Conservation (phyloP, 1,139 yeast species). For the Hyphopichia pseudoburtonii region DNA sequence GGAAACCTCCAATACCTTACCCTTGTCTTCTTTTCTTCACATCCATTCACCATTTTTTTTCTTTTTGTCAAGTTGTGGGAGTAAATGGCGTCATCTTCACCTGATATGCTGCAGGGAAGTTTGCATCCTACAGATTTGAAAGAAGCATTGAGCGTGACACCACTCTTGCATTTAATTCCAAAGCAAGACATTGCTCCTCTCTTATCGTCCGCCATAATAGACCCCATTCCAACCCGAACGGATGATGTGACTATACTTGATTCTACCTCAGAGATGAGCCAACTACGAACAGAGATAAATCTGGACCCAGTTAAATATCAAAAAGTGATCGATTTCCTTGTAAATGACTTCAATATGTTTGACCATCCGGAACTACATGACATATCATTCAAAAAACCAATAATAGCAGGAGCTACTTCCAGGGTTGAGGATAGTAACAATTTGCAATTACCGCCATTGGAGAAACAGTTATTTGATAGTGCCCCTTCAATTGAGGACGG, state of each 20-base stretch:
- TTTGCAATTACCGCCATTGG: slow-evolving; percentile 9
- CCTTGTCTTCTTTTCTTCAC: not conserved
- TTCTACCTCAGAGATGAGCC: slow-evolving; percentile 1
- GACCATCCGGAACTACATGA: slow-evolving; percentile 16
- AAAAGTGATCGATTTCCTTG: slow-evolving; percentile 14
- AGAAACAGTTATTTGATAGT: slow-evolving; percentile 8
- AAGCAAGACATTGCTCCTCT: slow-evolving; percentile 27
- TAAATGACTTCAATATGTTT: slow-evolving; percentile 17
- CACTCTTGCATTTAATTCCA: slow-evolving; percentile 30
- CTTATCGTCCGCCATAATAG: slow-evolving; percentile 12
- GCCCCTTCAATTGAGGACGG: slow-evolving; percentile 7
- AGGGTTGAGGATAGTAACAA: not conserved
- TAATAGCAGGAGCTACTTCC: slow-evolving; percentile 3
- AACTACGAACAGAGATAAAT: slow-evolving; percentile 11
- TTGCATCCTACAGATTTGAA: slow-evolving; percentile 12
- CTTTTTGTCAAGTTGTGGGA: not conserved
- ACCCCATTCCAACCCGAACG: slow-evolving; percentile 6
- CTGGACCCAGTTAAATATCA: slow-evolving; percentile 13
- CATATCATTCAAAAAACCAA: slow-evolving; percentile 12
- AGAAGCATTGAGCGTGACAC: slow-evolving; percentile 27
- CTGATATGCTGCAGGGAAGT: not conserved
- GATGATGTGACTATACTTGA: not conserved
- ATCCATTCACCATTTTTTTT: not conserved
- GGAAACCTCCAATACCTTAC: too few relatives aligned
- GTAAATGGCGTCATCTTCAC: not conserved